Evolutionary conservation across 2,329 filamentous ascomycete genomes (phyloP).

Genomic region (Ceratocystis huliohia): DNA sequence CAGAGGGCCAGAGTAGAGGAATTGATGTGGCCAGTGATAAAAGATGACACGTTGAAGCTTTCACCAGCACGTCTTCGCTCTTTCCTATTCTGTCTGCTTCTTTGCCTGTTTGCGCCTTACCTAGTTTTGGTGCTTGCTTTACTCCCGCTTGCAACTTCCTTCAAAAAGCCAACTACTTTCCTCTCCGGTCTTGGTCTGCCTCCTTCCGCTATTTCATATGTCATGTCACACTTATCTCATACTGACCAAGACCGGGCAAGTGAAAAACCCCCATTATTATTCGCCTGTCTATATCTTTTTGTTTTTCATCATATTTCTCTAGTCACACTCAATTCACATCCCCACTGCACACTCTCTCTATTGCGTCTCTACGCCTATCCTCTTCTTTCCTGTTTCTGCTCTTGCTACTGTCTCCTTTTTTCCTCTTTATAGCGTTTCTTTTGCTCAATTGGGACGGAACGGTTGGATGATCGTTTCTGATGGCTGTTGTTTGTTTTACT

Average conservation of each 20-base stretch:
- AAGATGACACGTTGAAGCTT: neutral
- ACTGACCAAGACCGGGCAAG: neutral
- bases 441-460: constrained; percentile 8
- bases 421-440: neutral
- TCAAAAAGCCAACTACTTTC: neutral
- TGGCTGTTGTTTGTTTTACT: constrained; percentile 1
- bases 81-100: neutral
- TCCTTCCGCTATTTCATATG: neutral
- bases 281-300: constrained; percentile 4
- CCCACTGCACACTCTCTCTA: neutral
- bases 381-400: neutral
- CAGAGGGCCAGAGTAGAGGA: constrained; percentile 12
- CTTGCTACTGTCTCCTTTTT: neutral
- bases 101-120: neutral
- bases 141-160: neutral
- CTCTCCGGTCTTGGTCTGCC: neutral
- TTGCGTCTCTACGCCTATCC: neutral
- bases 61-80: neutral
- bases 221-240: neutral
- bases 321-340: neutral
- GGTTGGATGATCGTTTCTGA: constrained; percentile 11
- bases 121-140: neutral
- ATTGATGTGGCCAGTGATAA: neutral
- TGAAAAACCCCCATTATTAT: neutral
- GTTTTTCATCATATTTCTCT: neutral